Conservation (phyloP, 2,329 filamentous ascomycete genomes). For the Aspergillus intermedius region DNA sequence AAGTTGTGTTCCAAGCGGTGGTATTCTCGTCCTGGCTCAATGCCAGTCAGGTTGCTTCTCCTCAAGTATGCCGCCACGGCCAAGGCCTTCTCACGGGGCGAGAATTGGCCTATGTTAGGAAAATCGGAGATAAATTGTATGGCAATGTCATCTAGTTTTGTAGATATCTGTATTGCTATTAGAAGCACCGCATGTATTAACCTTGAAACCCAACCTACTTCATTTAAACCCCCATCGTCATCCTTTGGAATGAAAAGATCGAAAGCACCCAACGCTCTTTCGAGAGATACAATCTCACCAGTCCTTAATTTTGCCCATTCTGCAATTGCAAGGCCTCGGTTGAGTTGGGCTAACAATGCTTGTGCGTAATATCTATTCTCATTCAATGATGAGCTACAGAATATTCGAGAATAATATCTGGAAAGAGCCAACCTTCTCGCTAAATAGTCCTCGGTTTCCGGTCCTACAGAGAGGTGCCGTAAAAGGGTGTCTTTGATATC, state of each 20-base stretch:
- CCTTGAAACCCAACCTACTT: conserved; percentile 44
- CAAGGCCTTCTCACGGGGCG: conserved; percentile 62
- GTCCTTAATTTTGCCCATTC: conserved; percentile 61
- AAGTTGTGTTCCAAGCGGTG: conserved; percentile 80
- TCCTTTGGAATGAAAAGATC: conserved; percentile 82
- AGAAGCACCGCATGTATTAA: conserved; percentile 5
- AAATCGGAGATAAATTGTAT: conserved; percentile 48
- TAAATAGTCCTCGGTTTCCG: conserved; percentile 64
- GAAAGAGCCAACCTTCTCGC: conserved; percentile 52
- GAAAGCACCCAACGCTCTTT: conserved; percentile 71
- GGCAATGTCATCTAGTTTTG: conserved; percentile 60
- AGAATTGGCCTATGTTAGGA: conserved; percentile 49
- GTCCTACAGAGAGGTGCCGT: conserved; percentile 54
- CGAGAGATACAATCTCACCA: conserved; percentile 54
- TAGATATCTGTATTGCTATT: conserved; percentile 48
- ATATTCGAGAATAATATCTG: neutral
- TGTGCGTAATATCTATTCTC: conserved; percentile 64
- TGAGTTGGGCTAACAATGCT: conserved; percentile 68
- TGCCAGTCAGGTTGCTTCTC: conserved; percentile 61
- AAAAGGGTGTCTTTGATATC: conserved; percentile 83
- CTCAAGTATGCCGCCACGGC: conserved; percentile 64
- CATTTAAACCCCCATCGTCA: conserved; percentile 64
- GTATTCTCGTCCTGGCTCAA: conserved; percentile 63
- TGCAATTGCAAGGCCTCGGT: conserved; percentile 70
- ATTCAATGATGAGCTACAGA: neutral